These are phyloP conservation scores for Cyclotella cryptica DNA, from an alignment of 108 stramenopile genomes.

Conservation along the genomic window DNA sequence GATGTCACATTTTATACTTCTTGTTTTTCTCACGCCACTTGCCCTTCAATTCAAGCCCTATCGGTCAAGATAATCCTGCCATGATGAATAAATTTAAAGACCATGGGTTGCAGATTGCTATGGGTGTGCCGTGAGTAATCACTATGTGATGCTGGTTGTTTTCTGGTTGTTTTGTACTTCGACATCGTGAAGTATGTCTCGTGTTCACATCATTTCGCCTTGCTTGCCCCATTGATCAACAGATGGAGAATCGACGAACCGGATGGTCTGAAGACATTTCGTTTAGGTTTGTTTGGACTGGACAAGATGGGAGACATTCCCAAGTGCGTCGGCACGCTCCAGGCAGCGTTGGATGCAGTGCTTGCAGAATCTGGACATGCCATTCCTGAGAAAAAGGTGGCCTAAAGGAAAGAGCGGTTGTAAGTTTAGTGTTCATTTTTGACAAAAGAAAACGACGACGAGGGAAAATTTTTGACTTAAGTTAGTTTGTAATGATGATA, in stretches of 20 bases:
- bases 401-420: neutral
- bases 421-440: no score
- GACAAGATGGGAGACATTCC: constrained; percentile 90
- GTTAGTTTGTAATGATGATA: no score
- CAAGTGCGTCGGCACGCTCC: constrained; percentile 74
- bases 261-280: constrained; percentile 87
- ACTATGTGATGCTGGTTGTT: no score
- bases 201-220: neutral
- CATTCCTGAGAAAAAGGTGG: constrained; percentile 50
- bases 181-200: no score
- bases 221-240: neutral
- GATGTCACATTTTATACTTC: neutral
- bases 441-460: no score
- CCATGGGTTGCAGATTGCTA: constrained; percentile 92
- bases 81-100: constrained; percentile 91
- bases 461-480: no score
- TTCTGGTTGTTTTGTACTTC: no score
- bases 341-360: constrained; percentile 78
- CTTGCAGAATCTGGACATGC: constrained; percentile 64
- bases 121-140: constrained; percentile 82
- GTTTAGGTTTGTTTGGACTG: constrained; percentile 92
- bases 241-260: constrained; percentile 89
- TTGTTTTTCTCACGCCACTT: neutral
- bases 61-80: constrained; percentile 79
- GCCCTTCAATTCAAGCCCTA: constrained; percentile 36